Conservation (phyloP, 2,329 filamentous ascomycete species). For the Phaeophleospora eucalypticola region DNA sequence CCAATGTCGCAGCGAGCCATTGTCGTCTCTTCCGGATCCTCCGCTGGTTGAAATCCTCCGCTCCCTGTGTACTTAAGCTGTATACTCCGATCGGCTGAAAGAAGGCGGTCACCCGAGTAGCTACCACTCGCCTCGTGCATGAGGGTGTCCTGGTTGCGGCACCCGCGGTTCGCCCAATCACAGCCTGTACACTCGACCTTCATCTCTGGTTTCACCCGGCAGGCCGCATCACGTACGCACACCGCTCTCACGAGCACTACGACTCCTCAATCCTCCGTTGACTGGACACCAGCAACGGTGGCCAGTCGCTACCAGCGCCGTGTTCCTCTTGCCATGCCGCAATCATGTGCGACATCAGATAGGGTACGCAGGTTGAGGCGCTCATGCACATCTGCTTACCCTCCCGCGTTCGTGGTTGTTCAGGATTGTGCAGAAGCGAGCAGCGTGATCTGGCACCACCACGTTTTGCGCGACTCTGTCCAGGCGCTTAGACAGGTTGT, state of each 20-base stretch:
- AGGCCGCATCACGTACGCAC: slow-evolving; percentile 1
- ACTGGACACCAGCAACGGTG: not conserved
- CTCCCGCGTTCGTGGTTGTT: not conserved
- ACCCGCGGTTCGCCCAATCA: slow-evolving; percentile 3
- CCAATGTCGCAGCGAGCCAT: too few species aligned
- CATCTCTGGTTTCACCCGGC: slow-evolving; percentile 2
- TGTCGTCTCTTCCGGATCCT: not conserved
- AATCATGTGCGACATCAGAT: too few species aligned
- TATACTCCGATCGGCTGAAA: not conserved
- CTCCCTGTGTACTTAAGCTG: not conserved
- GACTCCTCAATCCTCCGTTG: not conserved
- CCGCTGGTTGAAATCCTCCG: not conserved
- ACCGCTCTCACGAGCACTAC: not conserved
- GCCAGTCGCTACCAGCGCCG: not conserved
- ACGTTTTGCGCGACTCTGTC: not conserved
- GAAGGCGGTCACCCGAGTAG: not conserved
- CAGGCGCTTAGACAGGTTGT: too few species aligned
- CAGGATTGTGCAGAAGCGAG: not conserved
- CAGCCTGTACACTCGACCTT: not conserved
- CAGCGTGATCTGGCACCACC: not conserved
- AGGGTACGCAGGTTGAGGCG: not conserved
- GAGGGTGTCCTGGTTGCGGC: slow-evolving; percentile 5
- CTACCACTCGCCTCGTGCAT: slow-evolving; percentile 2
- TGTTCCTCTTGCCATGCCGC: not conserved
- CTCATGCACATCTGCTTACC: too few species aligned